Conservation (phyloP, 83 land plant genomes). For the Picea abies region DNA sequence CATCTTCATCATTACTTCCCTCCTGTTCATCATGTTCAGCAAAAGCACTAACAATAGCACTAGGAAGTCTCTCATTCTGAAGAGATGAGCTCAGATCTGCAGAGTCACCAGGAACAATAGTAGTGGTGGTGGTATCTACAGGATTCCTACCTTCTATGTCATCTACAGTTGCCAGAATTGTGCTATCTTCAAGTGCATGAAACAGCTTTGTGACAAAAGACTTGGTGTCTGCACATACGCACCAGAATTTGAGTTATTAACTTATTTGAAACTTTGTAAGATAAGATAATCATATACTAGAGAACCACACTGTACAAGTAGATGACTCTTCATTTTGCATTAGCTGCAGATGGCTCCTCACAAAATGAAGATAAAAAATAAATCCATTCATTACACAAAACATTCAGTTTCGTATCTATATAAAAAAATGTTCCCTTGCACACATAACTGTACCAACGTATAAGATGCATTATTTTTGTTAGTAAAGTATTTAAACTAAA, state of each 20-base stretch:
- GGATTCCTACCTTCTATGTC: conserved; percentile 24
- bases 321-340: neutral
- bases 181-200: conserved; percentile 61
- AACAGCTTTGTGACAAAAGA: conserved; percentile 56
- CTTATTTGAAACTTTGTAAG: neutral
- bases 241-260: neutral
- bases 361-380: neutral
- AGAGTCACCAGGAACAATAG: conserved; percentile 21
- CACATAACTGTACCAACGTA: no score
- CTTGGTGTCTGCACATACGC: conserved; percentile 46
- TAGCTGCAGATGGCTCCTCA: neutral
- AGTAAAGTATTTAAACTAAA: no score
- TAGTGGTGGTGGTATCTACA: conserved; percentile 15
- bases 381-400: neutral
- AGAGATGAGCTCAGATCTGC: conserved; percentile 20
- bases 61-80: conserved; percentile 20
- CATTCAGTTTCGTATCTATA: neutral
- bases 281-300: neutral
- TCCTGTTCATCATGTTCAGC: conserved; percentile 75
- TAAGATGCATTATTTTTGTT: no score
- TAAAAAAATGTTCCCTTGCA: neutral
- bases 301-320: neutral
- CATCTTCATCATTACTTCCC: conserved; percentile 87
- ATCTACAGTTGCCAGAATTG: conserved; percentile 26
- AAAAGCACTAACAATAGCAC: conserved; percentile 9